Base-by-base conservation (phyloP, 768 basidiomycete species). In the Suillus sp. region DNA sequence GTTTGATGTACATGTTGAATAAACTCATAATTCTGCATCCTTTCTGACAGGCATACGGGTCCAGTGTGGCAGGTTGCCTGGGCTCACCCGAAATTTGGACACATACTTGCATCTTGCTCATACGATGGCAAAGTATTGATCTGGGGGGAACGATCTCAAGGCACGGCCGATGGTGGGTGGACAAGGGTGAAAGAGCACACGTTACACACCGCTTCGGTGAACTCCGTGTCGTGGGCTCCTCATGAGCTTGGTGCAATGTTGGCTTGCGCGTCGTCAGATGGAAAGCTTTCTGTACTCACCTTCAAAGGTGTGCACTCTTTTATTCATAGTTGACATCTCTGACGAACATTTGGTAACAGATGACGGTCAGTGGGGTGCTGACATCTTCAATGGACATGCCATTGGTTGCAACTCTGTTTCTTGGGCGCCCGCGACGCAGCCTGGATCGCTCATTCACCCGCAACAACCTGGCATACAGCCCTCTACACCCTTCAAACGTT, bases 201-300 rank as follows among this genome's bases (percentile, higher is more conserved):
- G 2, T 78, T 97, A 57, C 97, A 99, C 73, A 91, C 88, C 55
- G 97, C 96, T 3, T 96, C 94, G 65, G 96, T 99, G 56, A 99
- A 99, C 79, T 96, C 96, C 1, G 91, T 99, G 25, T 93, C 94
- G 0, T 99, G 97, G 97, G 96, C 96, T n/a, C 95, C 97, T 2
- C 95, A 97, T 69, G 96, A 99, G 73, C 86, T 98, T 16, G 97
- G 96, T 38, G 94, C 97, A 1, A 96, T 98, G 66, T 83, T 99
- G 45, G 96, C 95, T 4, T 99, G 97, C 72, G 96, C 96, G 2
- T 96, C 93, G 25, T 96, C 94, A 1, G 97, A 99, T 75, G 96
- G 96, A 66, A 96, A 96, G 74, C 84, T 99, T 47, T 99, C 96
- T 10, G 95, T 99, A 42, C 81, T 99, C 61, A 92, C 92, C 8